A percentile compares a stretch with the other conserved stretches of the same genome.
Evolutionary conservation across 2,329 filamentous ascomycete genomes (phyloP).

Genomic region (Remersonia thermophila): DNA sequence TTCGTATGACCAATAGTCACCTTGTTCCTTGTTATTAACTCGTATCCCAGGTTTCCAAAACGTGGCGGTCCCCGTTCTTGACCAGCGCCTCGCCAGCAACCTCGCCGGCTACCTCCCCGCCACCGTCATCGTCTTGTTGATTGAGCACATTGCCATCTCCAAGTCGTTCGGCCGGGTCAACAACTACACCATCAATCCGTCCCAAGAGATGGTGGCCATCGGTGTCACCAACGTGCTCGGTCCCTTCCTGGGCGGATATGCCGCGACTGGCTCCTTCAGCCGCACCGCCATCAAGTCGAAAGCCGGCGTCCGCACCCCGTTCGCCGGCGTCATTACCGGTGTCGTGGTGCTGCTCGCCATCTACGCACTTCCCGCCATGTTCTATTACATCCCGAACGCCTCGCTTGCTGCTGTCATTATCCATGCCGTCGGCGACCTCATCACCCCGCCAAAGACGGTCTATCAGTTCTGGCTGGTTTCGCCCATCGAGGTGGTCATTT

Average conservation of each 20-base stretch:
- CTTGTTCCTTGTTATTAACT: background rate
- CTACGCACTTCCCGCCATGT: constrained; percentile 76
- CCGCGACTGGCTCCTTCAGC: constrained; percentile 89
- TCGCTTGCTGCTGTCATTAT: constrained; percentile 82
- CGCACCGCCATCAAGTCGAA: constrained; percentile 96
- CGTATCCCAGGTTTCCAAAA: constrained; percentile 56
- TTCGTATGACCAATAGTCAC: no score
- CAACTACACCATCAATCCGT: constrained; percentile 91
- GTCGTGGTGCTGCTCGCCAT: constrained; percentile 77
- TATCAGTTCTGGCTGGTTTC: constrained; percentile 95
- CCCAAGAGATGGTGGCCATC: constrained; percentile 90
- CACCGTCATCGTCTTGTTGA: constrained; percentile 83
- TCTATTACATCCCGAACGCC: constrained; percentile 84
- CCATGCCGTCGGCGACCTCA: constrained; percentile 84
- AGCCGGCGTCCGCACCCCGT: constrained; percentile 82
- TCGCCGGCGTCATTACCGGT: constrained; percentile 81
- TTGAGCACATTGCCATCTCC: constrained; percentile 93
- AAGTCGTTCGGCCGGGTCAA: constrained; percentile 95
- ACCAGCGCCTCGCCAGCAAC: constrained; percentile 49
- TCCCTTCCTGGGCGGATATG: constrained; percentile 84
- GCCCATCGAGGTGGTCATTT: constrained; percentile 80
- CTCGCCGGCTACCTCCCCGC: constrained; percentile 67
- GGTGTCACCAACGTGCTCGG: constrained; percentile 82
- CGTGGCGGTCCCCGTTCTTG: constrained; percentile 59
- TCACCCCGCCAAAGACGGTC: constrained; percentile 80